Conservation (phyloP, 768 basidiomycete genomes). For the Boletus pseudopeckii region DNA sequence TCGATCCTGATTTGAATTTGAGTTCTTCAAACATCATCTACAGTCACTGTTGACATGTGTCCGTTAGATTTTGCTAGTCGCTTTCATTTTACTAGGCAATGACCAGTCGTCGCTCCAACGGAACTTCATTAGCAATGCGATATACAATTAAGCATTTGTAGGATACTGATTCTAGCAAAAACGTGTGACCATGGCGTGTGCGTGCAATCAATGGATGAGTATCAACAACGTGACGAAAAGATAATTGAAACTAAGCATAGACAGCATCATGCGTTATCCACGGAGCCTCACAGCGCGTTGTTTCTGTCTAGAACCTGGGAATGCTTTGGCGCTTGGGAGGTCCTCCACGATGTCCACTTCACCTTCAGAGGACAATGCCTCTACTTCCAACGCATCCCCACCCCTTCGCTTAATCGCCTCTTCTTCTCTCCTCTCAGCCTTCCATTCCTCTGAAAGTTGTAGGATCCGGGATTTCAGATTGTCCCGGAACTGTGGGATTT, state of each 20-base stretch:
- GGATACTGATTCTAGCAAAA: constrained; percentile 15
- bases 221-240: constrained; percentile 1
- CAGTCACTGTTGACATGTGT: background rate
- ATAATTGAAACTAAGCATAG: background rate
- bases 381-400: constrained; percentile 14
- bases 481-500: constrained; percentile 47
- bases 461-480: constrained; percentile 40
- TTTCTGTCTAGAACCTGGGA: constrained; percentile 9
- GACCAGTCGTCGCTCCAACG: background rate
- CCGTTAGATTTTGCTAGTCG: background rate
- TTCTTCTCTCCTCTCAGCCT: constrained; percentile 41
- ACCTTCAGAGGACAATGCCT: constrained; percentile 33
- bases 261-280: constrained; percentile 18
- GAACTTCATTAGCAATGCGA: constrained; percentile 13
- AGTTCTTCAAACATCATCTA: too few relatives aligned
- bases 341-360: constrained; percentile 40
- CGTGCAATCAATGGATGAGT: constrained; percentile 3
- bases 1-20: too few relatives aligned
- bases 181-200: background rate
- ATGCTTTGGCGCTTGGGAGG: constrained; percentile 7
- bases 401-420: constrained; percentile 30
- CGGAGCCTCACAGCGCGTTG: constrained; percentile 26
- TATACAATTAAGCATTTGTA: constrained; percentile 16
- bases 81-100: background rate
- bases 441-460: constrained; percentile 53